Evolutionary conservation across 2,329 filamentous ascomycete species (phyloP), one percentile per base, ranked within the genome.

Genomic region (Fusarium abutilonis): DNA sequence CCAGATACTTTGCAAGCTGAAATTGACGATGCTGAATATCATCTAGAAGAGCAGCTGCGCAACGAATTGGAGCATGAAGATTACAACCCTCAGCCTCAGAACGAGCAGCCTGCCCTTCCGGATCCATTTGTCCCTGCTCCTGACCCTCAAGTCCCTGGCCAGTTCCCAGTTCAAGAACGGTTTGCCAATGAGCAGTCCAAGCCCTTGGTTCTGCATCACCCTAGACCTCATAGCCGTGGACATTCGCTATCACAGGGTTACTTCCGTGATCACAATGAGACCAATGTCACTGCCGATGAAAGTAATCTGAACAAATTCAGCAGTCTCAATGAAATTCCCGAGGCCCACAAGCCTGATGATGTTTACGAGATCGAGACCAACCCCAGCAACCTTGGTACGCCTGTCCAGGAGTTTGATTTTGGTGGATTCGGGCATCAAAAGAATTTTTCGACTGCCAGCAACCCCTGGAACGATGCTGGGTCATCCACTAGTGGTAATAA

Each of bases 21-120:
- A 66, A 89, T 96, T 52, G 89, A 95, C 45, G 90, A 93, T 70
- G 89, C 91, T 5, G 91, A 96, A 69, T 94, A 95, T 71, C 91
- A 94, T 68, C 76, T 95, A 60, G 91, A 93, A 72, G 87, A 93
- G 72, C 88, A 91, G 59, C 87, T 93, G 60, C 87, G 91, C 47
- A 88, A 89, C 50, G 89, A 94, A 70, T 80, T 94, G 44, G 89
- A 93, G 57, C 89, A 93, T 66, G 89, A 90, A 52, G 90, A 92
- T 65, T 89, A 91, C 71, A 91, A 87, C 68, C 89, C 88, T 2
- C 86, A 88, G 45, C 79, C 83, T 36, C 75, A 78, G 48, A 66
- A 68, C 2, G 71, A 75, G 28, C 60, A 53, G 21, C 66, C 56
- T 10, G 47, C 55, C 14, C 60, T 63, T 35, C 67, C 63, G 19